These are phyloP conservation scores for Tetradesmus lagerheimii DNA, from an alignment of 139 green algal species.

Conservation along the genomic window DNA sequence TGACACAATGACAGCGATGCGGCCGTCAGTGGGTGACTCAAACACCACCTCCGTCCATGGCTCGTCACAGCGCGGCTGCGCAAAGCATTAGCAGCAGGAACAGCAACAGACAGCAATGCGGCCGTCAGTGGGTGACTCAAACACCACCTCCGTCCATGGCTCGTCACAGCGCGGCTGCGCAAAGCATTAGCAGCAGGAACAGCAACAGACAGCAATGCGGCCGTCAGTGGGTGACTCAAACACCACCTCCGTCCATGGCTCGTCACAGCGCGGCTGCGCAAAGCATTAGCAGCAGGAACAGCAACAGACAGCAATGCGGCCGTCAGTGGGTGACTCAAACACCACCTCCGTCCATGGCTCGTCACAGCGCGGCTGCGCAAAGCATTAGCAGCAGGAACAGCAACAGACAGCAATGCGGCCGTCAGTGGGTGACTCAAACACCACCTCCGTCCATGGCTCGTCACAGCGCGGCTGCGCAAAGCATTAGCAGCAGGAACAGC, in stretches of 20 bases:
- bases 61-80: slow-evolving; percentile 63
- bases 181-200: neutral
- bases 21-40: slow-evolving; percentile 34
- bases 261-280: no score
- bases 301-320: no score
- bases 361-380: slow-evolving; percentile 48
- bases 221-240: no score
- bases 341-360: slow-evolving; percentile 74
- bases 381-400: neutral
- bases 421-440: no score
- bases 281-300: neutral
- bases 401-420: neutral
- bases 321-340: no score
- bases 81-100: neutral
- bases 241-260: neutral
- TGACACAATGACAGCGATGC: slow-evolving; percentile 72
- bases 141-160: slow-evolving; percentile 84
- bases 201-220: neutral
- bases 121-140: slow-evolving; percentile 44
- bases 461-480: no score
- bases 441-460: neutral
- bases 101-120: neutral
- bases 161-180: slow-evolving; percentile 61
- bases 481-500: no score
- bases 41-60: slow-evolving; percentile 86